These are phyloP conservation scores for Heterobasidion irregulare DNA, from an alignment of 1,284 basidiomycete species.

Conservation along the genomic window DNA sequence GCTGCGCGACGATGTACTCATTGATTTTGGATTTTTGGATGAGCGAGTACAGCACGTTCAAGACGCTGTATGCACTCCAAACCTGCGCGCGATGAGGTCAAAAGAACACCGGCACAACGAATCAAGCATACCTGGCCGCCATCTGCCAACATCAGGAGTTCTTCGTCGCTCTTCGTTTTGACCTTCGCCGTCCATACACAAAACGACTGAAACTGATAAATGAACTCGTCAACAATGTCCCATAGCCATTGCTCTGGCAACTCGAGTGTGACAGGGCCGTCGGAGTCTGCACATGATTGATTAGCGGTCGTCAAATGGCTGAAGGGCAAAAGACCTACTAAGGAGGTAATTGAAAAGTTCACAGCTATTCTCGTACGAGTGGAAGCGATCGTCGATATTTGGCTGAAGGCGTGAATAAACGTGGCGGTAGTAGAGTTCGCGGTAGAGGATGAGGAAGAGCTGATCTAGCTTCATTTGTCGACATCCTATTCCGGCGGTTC, in stretches of 20 bases:
- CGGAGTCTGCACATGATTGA: constrained; percentile 55
- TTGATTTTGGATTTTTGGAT: constrained; percentile 97
- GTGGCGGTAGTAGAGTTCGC: constrained; percentile 91
- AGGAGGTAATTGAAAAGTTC: constrained; percentile 96
- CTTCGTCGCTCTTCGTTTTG: constrained; percentile 85
- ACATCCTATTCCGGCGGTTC: not conserved
- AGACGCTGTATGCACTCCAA: constrained; percentile 96
- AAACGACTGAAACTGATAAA: constrained; percentile 98
- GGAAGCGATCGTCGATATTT: constrained; percentile 95
- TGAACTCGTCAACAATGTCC: constrained; percentile 99
- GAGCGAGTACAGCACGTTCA: constrained; percentile 96
- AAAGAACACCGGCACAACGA: not conserved
- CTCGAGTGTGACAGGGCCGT: constrained; percentile 87
- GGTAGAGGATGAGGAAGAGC: constrained; percentile 93
- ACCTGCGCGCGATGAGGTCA: constrained; percentile 36
- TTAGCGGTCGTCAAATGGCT: not conserved
- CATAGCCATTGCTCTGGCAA: constrained; percentile 97
- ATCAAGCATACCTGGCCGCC: constrained; percentile 52
- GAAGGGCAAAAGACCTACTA: constrained; percentile 31
- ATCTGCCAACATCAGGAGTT: constrained; percentile 74
- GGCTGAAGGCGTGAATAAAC: constrained; percentile 94
- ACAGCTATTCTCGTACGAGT: constrained; percentile 98
- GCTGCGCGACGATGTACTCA: constrained; percentile 82
- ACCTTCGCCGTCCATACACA: constrained; percentile 86
- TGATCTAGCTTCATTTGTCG: constrained; percentile 49